A percentile compares a stretch with the other conserved stretches of the same genome.
These are phyloP conservation scores for Sambucus nigra DNA, from an alignment of 129 eudicot genomes.

Conservation along the genomic window DNA sequence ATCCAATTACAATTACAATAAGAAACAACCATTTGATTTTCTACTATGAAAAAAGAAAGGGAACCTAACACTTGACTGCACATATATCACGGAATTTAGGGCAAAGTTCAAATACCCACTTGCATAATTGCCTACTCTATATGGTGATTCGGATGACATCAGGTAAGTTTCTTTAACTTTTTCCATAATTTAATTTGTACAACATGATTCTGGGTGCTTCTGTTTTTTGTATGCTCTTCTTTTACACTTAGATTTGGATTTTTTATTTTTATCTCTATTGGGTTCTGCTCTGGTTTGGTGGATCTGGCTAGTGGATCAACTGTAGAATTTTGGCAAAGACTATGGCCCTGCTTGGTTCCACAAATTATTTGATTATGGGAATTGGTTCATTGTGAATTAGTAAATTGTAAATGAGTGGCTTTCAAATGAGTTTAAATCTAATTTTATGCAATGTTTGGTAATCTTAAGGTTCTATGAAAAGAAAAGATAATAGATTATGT, in stretches of 20 bases:
- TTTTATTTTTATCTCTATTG: not conserved
- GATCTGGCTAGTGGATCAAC: not conserved
- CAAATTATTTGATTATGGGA: not conserved
- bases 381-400: not conserved
- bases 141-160: constrained; percentile 21
- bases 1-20: constrained; percentile 10
- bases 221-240: not conserved
- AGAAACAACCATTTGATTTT: not conserved
- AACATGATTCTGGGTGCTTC: not conserved
- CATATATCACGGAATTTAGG: not conserved
- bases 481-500: too few species aligned
- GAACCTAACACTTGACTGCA: not conserved
- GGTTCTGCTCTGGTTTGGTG: constrained; percentile 9
- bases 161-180: constrained; percentile 35
- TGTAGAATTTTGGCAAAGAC: too few species aligned
- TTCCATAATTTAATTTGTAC: not conserved
- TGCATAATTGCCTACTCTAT: too few species aligned
- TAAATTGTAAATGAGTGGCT: not conserved
- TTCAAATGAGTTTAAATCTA: not conserved
- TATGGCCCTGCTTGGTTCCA: too few species aligned
- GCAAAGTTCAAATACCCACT: too few species aligned
- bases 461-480: too few species aligned
- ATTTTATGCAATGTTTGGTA: too few species aligned
- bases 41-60: too few species aligned
- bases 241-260: not conserved